Percentiles rank a stretch among this genome's conserved stretches.
Evolutionary conservation across 2,329 filamentous ascomycete genomes (phyloP).

Genomic region (Ophiobolus disseminans): DNA sequence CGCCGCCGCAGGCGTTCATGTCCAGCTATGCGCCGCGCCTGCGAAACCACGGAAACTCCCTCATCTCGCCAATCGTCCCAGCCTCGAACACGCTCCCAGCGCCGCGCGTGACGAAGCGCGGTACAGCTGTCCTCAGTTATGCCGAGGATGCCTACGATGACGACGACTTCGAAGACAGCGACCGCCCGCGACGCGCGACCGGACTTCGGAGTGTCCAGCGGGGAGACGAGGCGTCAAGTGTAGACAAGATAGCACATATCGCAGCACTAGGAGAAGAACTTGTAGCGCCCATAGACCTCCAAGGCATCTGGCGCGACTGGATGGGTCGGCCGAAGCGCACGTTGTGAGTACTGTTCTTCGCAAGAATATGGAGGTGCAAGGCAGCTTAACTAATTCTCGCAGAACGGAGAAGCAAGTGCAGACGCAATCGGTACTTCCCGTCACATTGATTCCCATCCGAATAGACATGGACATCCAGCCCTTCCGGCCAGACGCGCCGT

Average conservation of each 20-base stretch:
- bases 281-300: slow-evolving; percentile 76
- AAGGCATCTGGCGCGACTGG: slow-evolving; percentile 95
- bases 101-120: slow-evolving; percentile 91
- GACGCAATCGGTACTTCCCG: slow-evolving; percentile 76
- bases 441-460: slow-evolving; percentile 92
- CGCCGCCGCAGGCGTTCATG: slow-evolving; percentile 83
- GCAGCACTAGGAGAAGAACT: slow-evolving; percentile 88
- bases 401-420: slow-evolving; percentile 68
- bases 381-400: slow-evolving; percentile 16
- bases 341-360: slow-evolving; percentile 49
- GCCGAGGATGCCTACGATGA: slow-evolving; percentile 94
- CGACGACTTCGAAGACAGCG: slow-evolving; percentile 76
- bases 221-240: slow-evolving; percentile 67
- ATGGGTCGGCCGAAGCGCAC: slow-evolving; percentile 73
- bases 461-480: slow-evolving; percentile 92
- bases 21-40: slow-evolving; percentile 91
- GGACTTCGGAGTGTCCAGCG: slow-evolving; percentile 79
- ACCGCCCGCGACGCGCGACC: slow-evolving; percentile 74
- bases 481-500: slow-evolving; percentile 70
- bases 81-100: slow-evolving; percentile 71
- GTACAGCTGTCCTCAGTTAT: slow-evolving; percentile 96
- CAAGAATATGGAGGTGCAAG: background rate
- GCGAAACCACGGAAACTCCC: slow-evolving; percentile 88
- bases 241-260: slow-evolving; percentile 68
- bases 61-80: slow-evolving; percentile 83